A percentile compares a stretch with the other conserved stretches of the same genome.
Evolutionary conservation across 23 red algal species (phyloP).

Genomic region (Gracilaria domingensis): DNA sequence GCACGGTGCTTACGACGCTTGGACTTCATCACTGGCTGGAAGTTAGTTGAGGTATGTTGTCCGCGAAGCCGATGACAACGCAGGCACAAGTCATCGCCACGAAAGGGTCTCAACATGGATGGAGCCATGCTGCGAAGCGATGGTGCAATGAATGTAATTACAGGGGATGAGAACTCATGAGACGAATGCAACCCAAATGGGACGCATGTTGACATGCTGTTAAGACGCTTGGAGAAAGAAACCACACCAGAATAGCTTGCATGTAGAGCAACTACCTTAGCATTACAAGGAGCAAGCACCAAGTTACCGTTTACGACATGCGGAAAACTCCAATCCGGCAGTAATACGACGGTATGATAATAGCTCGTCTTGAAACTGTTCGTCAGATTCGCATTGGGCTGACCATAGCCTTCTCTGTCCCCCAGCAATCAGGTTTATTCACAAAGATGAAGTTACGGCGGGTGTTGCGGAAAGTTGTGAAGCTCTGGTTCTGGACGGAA

Average conservation of each 20-base stretch:
- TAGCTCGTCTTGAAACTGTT: neutral
- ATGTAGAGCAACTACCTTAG: neutral
- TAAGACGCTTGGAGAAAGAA: neutral
- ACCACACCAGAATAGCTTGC: neutral
- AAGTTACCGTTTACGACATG: no score
- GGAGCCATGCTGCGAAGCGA: neutral
- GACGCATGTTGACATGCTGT: neutral
- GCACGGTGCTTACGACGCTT: conserved; percentile 9
- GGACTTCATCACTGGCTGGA: conserved; percentile 29
- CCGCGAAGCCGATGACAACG: neutral
- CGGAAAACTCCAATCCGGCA: no score
- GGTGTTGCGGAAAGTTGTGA: neutral
- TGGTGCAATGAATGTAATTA: neutral
- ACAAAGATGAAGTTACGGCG: neutral
- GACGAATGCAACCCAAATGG: neutral
- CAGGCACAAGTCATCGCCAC: neutral
- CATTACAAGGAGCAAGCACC: neutral
- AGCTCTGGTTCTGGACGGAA: neutral
- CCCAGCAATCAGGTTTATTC: no score
- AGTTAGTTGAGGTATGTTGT: neutral
- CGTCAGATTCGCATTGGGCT: neutral
- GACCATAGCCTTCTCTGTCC: no score
- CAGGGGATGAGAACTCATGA: neutral
- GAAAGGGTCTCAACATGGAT: neutral
- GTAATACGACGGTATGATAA: neutral